Base-by-base conservation (phyloP, 2,329 filamentous ascomycete genomes). In the Gnomoniopsis sp. region DNA sequence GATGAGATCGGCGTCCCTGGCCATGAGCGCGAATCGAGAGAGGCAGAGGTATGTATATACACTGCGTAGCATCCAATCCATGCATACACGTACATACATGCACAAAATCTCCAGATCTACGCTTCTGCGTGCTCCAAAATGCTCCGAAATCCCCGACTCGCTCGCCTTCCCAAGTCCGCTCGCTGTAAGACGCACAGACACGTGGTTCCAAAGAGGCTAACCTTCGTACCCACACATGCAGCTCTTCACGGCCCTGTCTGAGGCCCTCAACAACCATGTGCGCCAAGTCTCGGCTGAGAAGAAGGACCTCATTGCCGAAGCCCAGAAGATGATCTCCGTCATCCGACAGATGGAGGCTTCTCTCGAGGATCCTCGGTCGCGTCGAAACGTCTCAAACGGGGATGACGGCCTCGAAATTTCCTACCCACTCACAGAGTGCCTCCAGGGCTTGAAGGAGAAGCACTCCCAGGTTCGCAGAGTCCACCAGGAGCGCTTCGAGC, bases 1-100 rank as follows among this genome's bases (percentile, higher is more conserved):
- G 95, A 99, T 73, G 93, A 99, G 72, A 99, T 99, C 69, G 95
- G 95, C 60, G 90, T 99, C n/a, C 86, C 93, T 30, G 86, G 79
- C 69, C 92, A 96, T 86, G 95, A 98, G 74, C 89, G 95, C 69
- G 92, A 98, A 71, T 82, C 85, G 52, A 84, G 95, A 68, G 93
- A 98, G 72, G 85, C 90, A 71, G 91, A 97, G 86, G 93, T 96
- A 78, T 70, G 82, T 68, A 47, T 19, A 51, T 11, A 15, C 22
- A 59, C 26, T 14, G 23, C n/a, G 4, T 21, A 46, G 17, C 34
- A 23, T 8, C 7, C 11, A 26, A 10, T 48, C 17, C 14, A 14
- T 12, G 7, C 52, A 34, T 19, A n/a, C n/a, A 10, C 22, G 12
- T 12, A 15, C 34, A 23, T 48, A n/a, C 53, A 30, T 21, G 7